These are phyloP conservation scores for Aspergillus pseudonomiae DNA, from an alignment of 2,329 filamentous ascomycete species.

Conservation along the genomic window DNA sequence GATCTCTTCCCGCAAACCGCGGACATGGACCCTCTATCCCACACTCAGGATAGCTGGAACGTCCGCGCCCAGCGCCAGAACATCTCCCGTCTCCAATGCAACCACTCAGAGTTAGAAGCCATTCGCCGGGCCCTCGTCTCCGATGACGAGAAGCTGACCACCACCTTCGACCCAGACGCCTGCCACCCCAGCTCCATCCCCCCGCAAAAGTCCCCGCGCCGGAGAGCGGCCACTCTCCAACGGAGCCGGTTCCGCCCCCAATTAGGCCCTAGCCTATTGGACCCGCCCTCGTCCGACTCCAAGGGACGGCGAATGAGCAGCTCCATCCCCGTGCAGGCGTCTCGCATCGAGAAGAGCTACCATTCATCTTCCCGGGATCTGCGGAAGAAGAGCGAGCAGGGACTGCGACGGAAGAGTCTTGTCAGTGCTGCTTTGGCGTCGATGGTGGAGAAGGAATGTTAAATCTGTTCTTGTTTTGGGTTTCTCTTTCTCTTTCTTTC, in stretches of 20 bases:
- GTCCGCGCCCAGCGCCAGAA: slow-evolving; percentile 43
- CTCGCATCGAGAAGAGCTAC: slow-evolving; percentile 40
- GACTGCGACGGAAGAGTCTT: slow-evolving; percentile 40
- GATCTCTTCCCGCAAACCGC: slow-evolving; percentile 23
- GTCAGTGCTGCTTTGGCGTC: slow-evolving; percentile 44
- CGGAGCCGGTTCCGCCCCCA: slow-evolving; percentile 34
- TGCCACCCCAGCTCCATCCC: slow-evolving; percentile 44
- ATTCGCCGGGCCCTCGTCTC: slow-evolving; percentile 38
- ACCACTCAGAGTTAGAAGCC: slow-evolving; percentile 38
- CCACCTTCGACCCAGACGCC: slow-evolving; percentile 27
- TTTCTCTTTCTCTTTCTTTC: background rate
- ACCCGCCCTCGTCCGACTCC: slow-evolving; percentile 7
- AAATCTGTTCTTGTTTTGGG: background rate
- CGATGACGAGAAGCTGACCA: slow-evolving; percentile 27
- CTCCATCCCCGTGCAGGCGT: slow-evolving; percentile 25
- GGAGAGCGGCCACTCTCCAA: slow-evolving; percentile 31
- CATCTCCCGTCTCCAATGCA: slow-evolving; percentile 45
- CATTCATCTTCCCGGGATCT: slow-evolving; percentile 28
- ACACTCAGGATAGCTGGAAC: slow-evolving; percentile 21
- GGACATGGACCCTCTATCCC: background rate
- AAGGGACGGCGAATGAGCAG: slow-evolving; percentile 33
- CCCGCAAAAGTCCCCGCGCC: slow-evolving; percentile 35
- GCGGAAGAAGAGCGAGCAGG: slow-evolving; percentile 40
- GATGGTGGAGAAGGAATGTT: slow-evolving; percentile 29
- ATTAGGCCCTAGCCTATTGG: slow-evolving; percentile 5